These are phyloP conservation scores for Vitis amurensis DNA, from an alignment of 164 flowering plant species.

Conservation along the genomic window DNA sequence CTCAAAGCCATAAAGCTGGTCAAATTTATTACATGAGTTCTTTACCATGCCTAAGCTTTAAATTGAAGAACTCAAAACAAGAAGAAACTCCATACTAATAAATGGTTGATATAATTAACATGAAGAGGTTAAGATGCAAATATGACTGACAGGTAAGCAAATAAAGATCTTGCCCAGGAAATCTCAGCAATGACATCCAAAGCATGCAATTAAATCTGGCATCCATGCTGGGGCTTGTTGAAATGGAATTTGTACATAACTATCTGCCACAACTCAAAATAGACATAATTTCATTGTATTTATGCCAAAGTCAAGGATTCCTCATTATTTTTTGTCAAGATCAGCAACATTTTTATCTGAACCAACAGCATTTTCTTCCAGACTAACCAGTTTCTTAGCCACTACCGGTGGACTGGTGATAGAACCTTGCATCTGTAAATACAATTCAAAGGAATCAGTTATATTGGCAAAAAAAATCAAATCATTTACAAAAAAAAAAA, in stretches of 20 bases:
- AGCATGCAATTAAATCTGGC: constrained; percentile 20
- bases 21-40: no score
- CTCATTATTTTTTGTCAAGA: no score
- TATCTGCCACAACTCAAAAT: constrained; percentile 5
- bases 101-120: no score
- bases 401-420: constrained; percentile 22
- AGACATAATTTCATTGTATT: background rate
- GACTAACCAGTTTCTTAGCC: constrained; percentile 31
- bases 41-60: no score
- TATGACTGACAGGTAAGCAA: no score
- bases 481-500: no score
- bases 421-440: constrained; percentile 36
- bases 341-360: constrained; percentile 20
- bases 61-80: no score
- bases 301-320: constrained; percentile 10
- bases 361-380: constrained; percentile 21
- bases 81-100: no score
- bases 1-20: no score
- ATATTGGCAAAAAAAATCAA: background rate
- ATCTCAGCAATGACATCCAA: constrained; percentile 4
- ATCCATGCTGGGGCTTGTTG: no score
- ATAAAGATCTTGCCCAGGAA: no score
- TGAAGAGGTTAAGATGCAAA: background rate
- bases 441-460: background rate
- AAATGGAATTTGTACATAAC: constrained; percentile 16